phyloP scores from a whole-genome alignment of 208 protist genomes.

The Strigomonas culicis region DNA sequence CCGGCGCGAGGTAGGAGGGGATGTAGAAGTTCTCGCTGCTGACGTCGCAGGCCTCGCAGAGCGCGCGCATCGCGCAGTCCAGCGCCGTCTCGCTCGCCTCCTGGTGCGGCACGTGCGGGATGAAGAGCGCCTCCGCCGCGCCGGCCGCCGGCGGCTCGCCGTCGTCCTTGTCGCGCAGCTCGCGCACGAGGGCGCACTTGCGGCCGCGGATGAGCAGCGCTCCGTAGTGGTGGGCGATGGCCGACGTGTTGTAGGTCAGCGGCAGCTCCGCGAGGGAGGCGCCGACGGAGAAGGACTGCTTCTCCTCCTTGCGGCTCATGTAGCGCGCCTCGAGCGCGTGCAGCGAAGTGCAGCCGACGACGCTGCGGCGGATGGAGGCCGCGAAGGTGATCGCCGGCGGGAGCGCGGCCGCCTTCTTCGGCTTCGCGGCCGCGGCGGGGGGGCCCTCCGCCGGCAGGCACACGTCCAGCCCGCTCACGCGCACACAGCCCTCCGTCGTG shows the following conservation, averaged over 20 bases:
- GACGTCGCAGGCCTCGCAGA: constrained; percentile 75
- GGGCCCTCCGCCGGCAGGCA: constrained; percentile 15
- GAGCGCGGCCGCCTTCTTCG: constrained; percentile 12
- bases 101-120: constrained; percentile 40
- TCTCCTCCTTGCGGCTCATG: constrained; percentile 51
- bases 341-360: constrained; percentile 41
- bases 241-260: constrained; percentile 51
- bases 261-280: constrained; percentile 39
- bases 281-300: constrained; percentile 59
- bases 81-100: constrained; percentile 33
- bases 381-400: constrained; percentile 27
- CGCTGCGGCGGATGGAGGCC: constrained; percentile 34
- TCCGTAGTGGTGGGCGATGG: constrained; percentile 56
- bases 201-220: constrained; percentile 74
- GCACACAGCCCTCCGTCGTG: constrained; percentile 68
- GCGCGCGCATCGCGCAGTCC: constrained; percentile 65
- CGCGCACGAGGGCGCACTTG: constrained; percentile 76
- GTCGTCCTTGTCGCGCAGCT: constrained; percentile 3
- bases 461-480: constrained; percentile 34
- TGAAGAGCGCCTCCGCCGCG: constrained; percentile 13
- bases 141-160: neutral
- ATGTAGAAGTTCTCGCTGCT: constrained; percentile 83
- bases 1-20: constrained; percentile 56
- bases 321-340: constrained; percentile 29
- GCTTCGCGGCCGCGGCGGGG: neutral